Evolutionary conservation across 2,329 filamentous ascomycete genomes (phyloP), one percentile per base, ranked within the genome.

Genomic region (Phaeosphaeriaceae sp.): DNA sequence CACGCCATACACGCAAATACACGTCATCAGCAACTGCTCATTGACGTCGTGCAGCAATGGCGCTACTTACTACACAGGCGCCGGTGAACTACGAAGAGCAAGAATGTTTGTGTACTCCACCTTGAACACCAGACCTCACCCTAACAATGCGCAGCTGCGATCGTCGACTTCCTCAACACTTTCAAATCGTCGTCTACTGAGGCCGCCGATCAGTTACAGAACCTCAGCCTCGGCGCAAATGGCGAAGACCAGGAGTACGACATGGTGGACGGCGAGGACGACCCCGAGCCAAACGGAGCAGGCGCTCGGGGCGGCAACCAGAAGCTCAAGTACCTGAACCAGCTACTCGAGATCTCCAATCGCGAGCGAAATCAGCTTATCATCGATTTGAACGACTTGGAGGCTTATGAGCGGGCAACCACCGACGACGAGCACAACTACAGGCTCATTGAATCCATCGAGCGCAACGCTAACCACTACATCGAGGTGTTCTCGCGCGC

Each of bases 381-480:
- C 55, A 89, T 99, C 73, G 94, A 98, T 68, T 81, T 99, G 61
- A 94, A 98, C 77, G 96, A 99, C 74, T 72, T 99, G 59, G 86
- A 89, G 52, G 82, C 86, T 89, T 98, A 90, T 80, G 94, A 97
- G 78, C 85, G 88, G 65, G 84, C 88, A 26, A 60, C 64, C 22
- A 79, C 89, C 22, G 88, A 88, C 54, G 88, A 90, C 49, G 88
- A 89, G 53, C 78, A 77, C 49, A 72, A 76, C 44, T 78, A 91
- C 63, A 88, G 90, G 68, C 83, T 98, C 50, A 90, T 97, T 21
- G 86, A 91, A 49, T 96, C 91, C 1, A 91, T 99, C 70, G 92
- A 95, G 81, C 86, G 85, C 67, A 99, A 99, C 79, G 93, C 95
- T 17, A 91, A 95, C 73, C 95, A 97, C 78, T 99, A 99, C 75